Percentiles rank a stretch among this genome's conserved stretches.
Conservation (phyloP, 2,329 filamentous ascomycete genomes). For the Hymenoscyphus fraxineus region DNA sequence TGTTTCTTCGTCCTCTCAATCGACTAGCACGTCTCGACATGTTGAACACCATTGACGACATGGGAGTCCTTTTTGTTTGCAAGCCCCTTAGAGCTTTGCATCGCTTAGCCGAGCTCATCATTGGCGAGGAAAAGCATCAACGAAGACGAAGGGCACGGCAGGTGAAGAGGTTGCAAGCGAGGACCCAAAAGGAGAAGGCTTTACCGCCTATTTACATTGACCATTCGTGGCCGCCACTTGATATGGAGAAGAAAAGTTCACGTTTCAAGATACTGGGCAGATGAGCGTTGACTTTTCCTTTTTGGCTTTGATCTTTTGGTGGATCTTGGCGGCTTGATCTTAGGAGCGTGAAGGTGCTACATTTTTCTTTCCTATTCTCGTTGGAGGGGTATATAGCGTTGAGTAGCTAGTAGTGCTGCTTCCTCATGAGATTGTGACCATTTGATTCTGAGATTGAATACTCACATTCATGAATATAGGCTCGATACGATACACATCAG, state of each 20-base stretch:
- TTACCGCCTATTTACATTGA: not conserved
- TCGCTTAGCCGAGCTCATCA: slow-evolving; percentile 17
- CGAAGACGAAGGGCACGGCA: not conserved
- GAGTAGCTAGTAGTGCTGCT: not conserved
- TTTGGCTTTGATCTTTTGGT: slow-evolving; percentile 1
- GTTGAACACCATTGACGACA: slow-evolving; percentile 25
- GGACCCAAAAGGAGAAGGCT: not conserved
- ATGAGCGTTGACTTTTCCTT: not conserved
- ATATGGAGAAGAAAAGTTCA: not conserved
- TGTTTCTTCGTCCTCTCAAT: slow-evolving; percentile 21
- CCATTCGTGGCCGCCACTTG: slow-evolving; percentile 3
- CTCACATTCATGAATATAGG: slow-evolving; percentile 1
- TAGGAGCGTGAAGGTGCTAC: slow-evolving; percentile 4
- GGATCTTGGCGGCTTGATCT: not conserved
- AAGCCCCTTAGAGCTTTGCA: slow-evolving; percentile 21
- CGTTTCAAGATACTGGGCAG: not conserved
- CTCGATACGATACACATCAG: not conserved
- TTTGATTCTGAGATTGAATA: not conserved
- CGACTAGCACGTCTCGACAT: slow-evolving; percentile 16
- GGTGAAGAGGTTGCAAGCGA: not conserved
- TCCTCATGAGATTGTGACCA: not conserved
- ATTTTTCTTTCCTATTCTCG: not conserved
- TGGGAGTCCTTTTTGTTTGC: slow-evolving; percentile 24
- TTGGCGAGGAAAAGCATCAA: slow-evolving; percentile 1
- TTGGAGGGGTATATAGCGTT: not conserved